Evolutionary conservation across 2,329 filamentous ascomycete species (phyloP), one percentile per base, ranked within the genome.

Genomic region (Pseudohalonectria lignicola): DNA sequence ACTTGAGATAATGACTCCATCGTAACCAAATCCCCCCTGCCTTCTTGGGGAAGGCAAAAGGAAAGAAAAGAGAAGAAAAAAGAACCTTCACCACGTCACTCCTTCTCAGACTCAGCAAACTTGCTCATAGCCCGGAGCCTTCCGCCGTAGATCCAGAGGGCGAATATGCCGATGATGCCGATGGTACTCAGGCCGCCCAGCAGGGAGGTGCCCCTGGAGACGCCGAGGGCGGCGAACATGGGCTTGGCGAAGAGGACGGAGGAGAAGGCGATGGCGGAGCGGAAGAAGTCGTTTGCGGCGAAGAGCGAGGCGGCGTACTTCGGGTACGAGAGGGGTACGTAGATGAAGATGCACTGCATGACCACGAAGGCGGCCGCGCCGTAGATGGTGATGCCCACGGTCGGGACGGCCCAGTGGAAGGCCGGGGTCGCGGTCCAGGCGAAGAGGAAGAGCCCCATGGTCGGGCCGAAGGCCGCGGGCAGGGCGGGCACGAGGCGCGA

Each of bases 401-500:
- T 61, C 0, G 86, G 84, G 0, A 76, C 74, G 39, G 86, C 79
- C 83, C 83, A 90, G 45, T 76, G 82, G 2, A 79, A 67, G 1
- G 63, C 65, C 0, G 68, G 55, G 41, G 66, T 74, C 1, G 76
- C 73, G 0, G 80, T 79, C 71, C 82, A 86, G 9, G 82, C 82
- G 47, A 88, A 87, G 67, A 84, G 78, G 62, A 87, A 87, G 4
- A 94, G 65, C n/a, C 74, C 74, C 18, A 74, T 62, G 1, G 72
- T 68, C 0, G 73, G 67, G 2, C 67, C 67, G 42, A 77, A 61
- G 29, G 66, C 56, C 2, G 67, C 69, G 3, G 61, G 54, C 3
- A 80, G 58, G 3, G 73, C 74, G 0, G 74, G 75, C 3, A 71
- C 51, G 5, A 77, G 65, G 13, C 72, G 62, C n/a, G 53, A 53